Conservation (phyloP, 73 alveolate genomes). For the Paramecium caudatum region DNA sequence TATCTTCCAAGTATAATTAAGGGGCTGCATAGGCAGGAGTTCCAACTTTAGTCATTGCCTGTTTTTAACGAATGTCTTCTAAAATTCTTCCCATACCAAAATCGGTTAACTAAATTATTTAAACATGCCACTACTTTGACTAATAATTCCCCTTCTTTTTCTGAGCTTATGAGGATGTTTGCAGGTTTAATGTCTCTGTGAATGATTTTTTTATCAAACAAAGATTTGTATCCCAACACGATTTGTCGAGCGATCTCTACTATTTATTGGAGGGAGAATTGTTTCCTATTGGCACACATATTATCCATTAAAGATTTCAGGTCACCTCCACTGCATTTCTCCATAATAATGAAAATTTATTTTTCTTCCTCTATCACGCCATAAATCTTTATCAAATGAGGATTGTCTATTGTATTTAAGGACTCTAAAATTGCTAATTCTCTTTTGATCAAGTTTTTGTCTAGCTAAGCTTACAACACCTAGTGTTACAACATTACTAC, state of each 20-base stretch:
- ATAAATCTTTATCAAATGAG: constrained; percentile 34
- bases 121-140: neutral
- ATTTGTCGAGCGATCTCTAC: neutral
- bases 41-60: constrained; percentile 51
- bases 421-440: constrained; percentile 8
- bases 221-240: constrained; percentile 17
- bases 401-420: neutral
- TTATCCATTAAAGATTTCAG: neutral
- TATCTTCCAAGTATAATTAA: constrained; percentile 42
- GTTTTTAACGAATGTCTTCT: constrained; percentile 33
- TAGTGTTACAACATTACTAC: neutral
- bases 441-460: constrained; percentile 28
- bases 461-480: constrained; percentile 22
- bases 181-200: constrained; percentile 68
- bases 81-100: constrained; percentile 66
- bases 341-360: constrained; percentile 27
- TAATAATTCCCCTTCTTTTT: neutral
- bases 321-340: constrained; percentile 59
- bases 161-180: neutral
- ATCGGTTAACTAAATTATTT: constrained; percentile 3
- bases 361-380: neutral
- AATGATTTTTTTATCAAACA: constrained; percentile 28
- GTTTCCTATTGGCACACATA: neutral
- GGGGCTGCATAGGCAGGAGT: constrained; percentile 72
- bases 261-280: neutral